Percentiles rank a stretch among this genome's conserved stretches.
Evolutionary conservation across 192 early-diverging fungal species (phyloP).

Genomic region (Coemansia sp.): DNA sequence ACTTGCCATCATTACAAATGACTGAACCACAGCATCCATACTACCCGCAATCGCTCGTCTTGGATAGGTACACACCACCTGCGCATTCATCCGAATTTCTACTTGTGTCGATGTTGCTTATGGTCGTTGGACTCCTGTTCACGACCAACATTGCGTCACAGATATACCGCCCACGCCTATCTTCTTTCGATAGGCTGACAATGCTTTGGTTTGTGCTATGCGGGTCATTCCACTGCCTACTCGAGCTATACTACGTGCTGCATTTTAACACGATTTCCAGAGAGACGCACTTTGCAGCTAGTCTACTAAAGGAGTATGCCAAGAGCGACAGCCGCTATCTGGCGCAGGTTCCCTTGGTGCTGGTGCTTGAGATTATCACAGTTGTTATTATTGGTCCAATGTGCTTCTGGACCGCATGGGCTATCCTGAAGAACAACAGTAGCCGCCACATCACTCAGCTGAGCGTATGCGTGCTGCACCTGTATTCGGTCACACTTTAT

Average conservation of each 20-base stretch:
- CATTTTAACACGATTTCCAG: conserved; percentile 49
- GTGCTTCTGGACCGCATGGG: conserved; percentile 25
- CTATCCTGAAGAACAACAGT: conserved; percentile 24
- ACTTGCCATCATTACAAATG: neutral
- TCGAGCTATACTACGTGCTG: conserved; percentile 66
- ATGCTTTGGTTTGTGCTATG: conserved; percentile 64
- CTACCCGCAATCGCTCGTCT: conserved; percentile 29
- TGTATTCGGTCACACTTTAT: conserved; percentile 67
- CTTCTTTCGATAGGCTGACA: conserved; percentile 31
- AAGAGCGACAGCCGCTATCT: conserved; percentile 68
- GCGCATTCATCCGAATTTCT: conserved; percentile 8
- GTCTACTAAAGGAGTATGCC: conserved; percentile 75
- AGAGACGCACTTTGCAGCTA: conserved; percentile 43
- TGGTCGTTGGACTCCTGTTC: conserved; percentile 11
- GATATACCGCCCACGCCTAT: neutral
- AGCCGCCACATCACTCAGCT: conserved; percentile 53
- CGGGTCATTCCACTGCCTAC: conserved; percentile 57
- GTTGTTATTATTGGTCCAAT: conserved; percentile 42
- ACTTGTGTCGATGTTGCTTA: conserved; percentile 14
- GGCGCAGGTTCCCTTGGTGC: conserved; percentile 53
- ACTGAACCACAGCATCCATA: conserved; percentile 25
- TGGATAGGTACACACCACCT: conserved; percentile 30
- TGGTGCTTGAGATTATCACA: conserved; percentile 61
- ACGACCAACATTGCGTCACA: neutral
- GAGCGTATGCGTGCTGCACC: conserved; percentile 56